phyloP scores from a whole-genome alignment of 2,329 filamentous ascomycete genomes.

The Aspergillus sp. region DNA sequence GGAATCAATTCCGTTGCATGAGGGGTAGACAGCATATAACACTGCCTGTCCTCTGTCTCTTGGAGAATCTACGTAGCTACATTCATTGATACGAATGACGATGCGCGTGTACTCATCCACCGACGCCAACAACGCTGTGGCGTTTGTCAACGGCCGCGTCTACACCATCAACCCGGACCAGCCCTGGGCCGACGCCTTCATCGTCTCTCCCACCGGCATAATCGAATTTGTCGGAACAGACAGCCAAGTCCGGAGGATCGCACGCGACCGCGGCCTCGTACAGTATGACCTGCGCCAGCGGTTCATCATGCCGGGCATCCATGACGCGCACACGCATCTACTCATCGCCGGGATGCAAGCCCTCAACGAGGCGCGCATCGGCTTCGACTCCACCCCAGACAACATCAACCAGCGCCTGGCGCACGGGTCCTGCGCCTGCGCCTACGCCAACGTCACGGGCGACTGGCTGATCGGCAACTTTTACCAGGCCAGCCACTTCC shows the following conservation, averaged over 20 bases:
- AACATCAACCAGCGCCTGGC: slow-evolving; percentile 24
- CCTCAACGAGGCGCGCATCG: slow-evolving; percentile 26
- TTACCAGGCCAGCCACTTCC: slow-evolving; percentile 14
- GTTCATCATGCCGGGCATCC: slow-evolving; percentile 39
- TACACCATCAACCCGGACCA: slow-evolving; percentile 26
- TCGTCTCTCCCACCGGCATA: slow-evolving; percentile 25
- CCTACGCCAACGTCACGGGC: slow-evolving; percentile 20
- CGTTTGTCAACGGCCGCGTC: slow-evolving; percentile 28
- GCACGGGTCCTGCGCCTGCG: slow-evolving; percentile 26
- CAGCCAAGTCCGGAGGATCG: slow-evolving; percentile 19
- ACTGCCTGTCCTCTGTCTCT: neutral
- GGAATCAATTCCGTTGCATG: too few relatives aligned
- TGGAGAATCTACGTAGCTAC: too few relatives aligned
- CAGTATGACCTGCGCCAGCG: slow-evolving; percentile 25
- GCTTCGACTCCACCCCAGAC: slow-evolving; percentile 20
- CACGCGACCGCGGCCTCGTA: slow-evolving; percentile 15
- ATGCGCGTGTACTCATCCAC: neutral
- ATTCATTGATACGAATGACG: neutral
- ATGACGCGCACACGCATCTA: slow-evolving; percentile 37
- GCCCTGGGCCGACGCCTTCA: slow-evolving; percentile 27
- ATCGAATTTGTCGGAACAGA: slow-evolving; percentile 27
- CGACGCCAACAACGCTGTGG: slow-evolving; percentile 7
- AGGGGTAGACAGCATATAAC: neutral
- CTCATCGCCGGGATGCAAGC: slow-evolving; percentile 26
- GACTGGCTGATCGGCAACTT: slow-evolving; percentile 25